These are phyloP conservation scores for Epichloe glyceriae DNA, from an alignment of 2,329 filamentous ascomycete genomes.

Conservation along the genomic window DNA sequence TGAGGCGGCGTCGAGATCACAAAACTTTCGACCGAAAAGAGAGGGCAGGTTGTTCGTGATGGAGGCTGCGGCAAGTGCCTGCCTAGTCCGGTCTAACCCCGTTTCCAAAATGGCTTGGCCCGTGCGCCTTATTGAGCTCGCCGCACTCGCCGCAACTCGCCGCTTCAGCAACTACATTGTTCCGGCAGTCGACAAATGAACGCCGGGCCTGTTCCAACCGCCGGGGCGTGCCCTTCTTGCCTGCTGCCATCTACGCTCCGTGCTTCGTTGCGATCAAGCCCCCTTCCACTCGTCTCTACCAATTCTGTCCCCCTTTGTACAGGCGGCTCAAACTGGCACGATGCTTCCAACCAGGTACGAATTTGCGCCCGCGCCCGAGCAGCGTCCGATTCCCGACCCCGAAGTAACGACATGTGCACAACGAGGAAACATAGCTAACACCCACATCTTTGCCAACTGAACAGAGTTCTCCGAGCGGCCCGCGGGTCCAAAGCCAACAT, in stretches of 20 bases:
- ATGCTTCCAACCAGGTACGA: constrained; percentile 29
- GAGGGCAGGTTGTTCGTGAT: background rate
- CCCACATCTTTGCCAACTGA: background rate
- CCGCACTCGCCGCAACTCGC: background rate
- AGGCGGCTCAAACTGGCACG: constrained; percentile 9
- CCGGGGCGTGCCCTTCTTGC: background rate
- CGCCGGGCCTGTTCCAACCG: background rate
- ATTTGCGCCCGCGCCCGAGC: constrained; percentile 5
- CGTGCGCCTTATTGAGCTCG: background rate
- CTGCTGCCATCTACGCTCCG: background rate
- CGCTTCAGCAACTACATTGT: constrained; percentile 10
- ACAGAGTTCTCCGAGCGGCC: constrained; percentile 37
- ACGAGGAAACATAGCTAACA: background rate
- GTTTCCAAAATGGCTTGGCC: background rate
- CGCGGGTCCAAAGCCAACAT: constrained; percentile 54
- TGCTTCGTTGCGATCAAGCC: constrained; percentile 2
- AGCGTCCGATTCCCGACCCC: background rate
- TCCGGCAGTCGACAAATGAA: constrained; percentile 9
- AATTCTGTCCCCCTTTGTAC: background rate
- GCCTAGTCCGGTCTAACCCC: background rate
- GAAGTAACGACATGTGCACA: background rate
- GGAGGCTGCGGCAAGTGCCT: background rate
- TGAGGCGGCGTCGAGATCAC: background rate
- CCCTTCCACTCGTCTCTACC: background rate
- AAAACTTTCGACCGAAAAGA: background rate